These are phyloP conservation scores for Colletotrichum musicola DNA, from an alignment of 2,329 filamentous ascomycete genomes.

Conservation along the genomic window DNA sequence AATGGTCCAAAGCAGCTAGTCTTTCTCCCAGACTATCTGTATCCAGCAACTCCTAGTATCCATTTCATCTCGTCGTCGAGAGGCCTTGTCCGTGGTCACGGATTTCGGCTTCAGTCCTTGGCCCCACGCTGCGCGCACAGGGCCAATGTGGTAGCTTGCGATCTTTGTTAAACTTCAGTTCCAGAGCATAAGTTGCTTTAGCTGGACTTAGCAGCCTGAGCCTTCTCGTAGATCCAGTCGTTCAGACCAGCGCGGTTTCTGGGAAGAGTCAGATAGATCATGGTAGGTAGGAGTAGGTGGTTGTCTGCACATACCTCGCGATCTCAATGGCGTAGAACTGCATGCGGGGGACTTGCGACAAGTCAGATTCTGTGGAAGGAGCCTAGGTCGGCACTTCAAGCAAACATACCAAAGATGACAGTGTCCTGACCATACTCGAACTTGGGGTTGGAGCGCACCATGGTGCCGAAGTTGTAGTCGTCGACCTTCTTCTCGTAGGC, in stretches of 20 bases:
- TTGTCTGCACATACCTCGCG: slow-evolving; percentile 50
- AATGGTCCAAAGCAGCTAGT: too few species aligned
- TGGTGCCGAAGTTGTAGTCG: slow-evolving; percentile 98
- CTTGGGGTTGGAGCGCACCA: slow-evolving; percentile 83
- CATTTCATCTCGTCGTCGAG: too few species aligned
- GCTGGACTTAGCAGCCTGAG: slow-evolving; percentile 69
- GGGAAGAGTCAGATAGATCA: slow-evolving; percentile 58
- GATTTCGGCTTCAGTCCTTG: not conserved
- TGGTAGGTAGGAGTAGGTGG: not conserved
- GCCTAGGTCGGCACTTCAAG: not conserved
- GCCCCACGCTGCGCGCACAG: not conserved
- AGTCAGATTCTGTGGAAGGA: not conserved
- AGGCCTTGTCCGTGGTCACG: not conserved
- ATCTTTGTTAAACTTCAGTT: not conserved
- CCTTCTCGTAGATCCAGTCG: slow-evolving; percentile 95
- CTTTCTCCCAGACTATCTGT: too few species aligned
- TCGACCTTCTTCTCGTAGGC: slow-evolving; percentile 94
- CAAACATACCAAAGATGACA: slow-evolving; percentile 85
- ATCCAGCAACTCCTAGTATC: too few species aligned
- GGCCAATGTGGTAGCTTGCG: not conserved
- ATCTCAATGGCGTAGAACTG: slow-evolving; percentile 69
- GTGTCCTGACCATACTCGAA: slow-evolving; percentile 88
- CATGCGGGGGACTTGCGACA: slow-evolving; percentile 64
- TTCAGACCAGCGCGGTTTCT: slow-evolving; percentile 92
- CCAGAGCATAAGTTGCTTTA: not conserved